Evolutionary conservation across 1,139 yeast genomes (phyloP).

Genomic region (Hyphopichia buzzinii): DNA sequence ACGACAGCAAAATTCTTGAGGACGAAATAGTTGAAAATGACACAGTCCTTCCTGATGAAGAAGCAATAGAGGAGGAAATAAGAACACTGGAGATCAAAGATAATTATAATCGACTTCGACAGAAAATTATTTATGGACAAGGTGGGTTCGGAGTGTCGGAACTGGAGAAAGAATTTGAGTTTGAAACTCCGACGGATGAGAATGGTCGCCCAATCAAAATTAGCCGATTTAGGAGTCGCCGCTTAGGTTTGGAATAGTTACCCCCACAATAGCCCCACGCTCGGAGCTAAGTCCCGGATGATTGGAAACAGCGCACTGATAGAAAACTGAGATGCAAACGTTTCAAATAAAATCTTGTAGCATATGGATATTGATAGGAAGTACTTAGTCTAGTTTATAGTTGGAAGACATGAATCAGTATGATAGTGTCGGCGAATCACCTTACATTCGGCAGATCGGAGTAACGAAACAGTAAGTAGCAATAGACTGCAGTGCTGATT

Average conservation of each 20-base stretch:
- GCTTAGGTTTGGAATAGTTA: conserved; percentile 12
- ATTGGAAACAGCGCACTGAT: no score
- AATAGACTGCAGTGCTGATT: no score
- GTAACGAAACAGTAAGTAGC: no score
- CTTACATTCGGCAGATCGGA: no score
- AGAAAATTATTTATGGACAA: conserved; percentile 43
- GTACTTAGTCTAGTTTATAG: no score
- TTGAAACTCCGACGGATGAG: conserved; percentile 57
- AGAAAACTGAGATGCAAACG: no score
- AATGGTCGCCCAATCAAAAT: conserved; percentile 55
- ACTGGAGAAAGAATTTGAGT: conserved; percentile 56
- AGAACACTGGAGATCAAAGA: conserved; percentile 46
- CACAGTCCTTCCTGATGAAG: conserved; percentile 15
- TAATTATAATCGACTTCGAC: conserved; percentile 59
- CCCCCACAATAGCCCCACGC: not conserved
- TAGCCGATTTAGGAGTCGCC: conserved; percentile 71
- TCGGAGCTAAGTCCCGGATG: not conserved
- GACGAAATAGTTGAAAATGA: conserved; percentile 41
- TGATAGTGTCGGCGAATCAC: no score
- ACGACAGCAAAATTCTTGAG: conserved; percentile 37
- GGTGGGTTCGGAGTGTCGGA: conserved; percentile 45
- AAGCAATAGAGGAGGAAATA: conserved; percentile 27
- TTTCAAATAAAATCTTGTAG: no score
- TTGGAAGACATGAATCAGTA: no score
- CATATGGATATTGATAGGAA: no score